Conservation (phyloP, 2,329 filamentous ascomycete species). For the Penicillium sclerotigenum region DNA sequence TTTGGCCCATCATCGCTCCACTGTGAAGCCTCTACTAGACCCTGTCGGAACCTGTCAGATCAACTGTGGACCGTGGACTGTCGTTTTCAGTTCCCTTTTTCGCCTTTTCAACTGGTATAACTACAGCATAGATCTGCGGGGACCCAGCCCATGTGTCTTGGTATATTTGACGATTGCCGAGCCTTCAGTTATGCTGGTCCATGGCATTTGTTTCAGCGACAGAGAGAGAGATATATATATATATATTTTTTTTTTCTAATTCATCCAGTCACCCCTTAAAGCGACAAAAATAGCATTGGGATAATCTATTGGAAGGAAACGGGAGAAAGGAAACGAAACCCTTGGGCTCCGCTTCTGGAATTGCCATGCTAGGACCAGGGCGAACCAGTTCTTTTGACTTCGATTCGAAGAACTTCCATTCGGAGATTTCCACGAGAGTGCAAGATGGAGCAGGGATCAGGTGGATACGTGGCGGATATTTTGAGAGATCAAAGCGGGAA, state of each 20-base stretch:
- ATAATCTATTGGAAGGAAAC: slow-evolving; percentile 2
- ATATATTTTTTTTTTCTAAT: slow-evolving; percentile 13
- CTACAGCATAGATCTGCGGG: slow-evolving; percentile 13
- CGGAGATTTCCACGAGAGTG: neutral
- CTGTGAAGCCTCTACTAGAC: neutral
- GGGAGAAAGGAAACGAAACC: neutral
- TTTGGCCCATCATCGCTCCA: slow-evolving; percentile 1
- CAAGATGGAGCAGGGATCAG: neutral
- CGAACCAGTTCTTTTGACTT: slow-evolving; percentile 7
- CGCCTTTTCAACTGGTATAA: neutral
- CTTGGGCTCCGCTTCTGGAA: neutral
- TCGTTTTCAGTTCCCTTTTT: slow-evolving; percentile 7
- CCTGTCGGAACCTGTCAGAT: neutral
- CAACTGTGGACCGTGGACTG: neutral
- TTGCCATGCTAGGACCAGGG: neutral
- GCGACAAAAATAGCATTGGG: neutral
- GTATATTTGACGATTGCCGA: slow-evolving; percentile 26
- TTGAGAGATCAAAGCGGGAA: neutral
- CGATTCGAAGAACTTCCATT: neutral
- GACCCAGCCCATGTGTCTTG: slow-evolving; percentile 19
- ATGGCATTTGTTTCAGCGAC: slow-evolving; percentile 16
- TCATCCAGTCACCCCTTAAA: slow-evolving; percentile 12
- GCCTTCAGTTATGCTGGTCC: slow-evolving; percentile 20
- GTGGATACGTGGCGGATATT: slow-evolving; percentile 3
- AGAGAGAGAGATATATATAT: no score